phyloP scores from a whole-genome alignment of 2,329 filamentous ascomycete species.

The Sordariomycetes sp. region DNA sequence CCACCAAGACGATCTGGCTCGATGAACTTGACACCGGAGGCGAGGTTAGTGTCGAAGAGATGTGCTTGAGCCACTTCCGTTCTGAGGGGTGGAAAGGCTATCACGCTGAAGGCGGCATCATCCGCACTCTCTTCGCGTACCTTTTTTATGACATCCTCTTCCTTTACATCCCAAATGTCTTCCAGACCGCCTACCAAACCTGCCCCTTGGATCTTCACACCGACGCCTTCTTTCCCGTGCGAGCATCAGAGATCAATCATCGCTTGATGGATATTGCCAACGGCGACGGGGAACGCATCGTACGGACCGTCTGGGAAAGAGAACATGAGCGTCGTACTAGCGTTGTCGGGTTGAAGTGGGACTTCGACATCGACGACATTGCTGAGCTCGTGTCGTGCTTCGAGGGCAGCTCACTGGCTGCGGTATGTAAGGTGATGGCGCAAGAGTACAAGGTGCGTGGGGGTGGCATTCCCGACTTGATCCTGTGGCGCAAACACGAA shows the following conservation, averaged over 20 bases:
- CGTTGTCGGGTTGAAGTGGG: slow-evolving; percentile 88
- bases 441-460: slow-evolving; percentile 87
- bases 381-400: slow-evolving; percentile 73
- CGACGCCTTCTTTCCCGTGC: slow-evolving; percentile 79
- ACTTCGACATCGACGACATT: slow-evolving; percentile 70
- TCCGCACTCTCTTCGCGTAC: slow-evolving; percentile 84
- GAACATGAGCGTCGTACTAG: slow-evolving; percentile 68
- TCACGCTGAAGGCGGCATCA: slow-evolving; percentile 83
- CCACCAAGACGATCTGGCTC: slow-evolving; percentile 78
- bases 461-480: slow-evolving; percentile 83
- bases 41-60: slow-evolving; percentile 83
- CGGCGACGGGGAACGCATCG: slow-evolving; percentile 59
- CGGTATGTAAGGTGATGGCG: slow-evolving; percentile 85
- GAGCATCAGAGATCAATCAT: slow-evolving; percentile 84
- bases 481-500: slow-evolving; percentile 60
- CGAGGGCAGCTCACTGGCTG: slow-evolving; percentile 67
- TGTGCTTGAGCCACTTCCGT: slow-evolving; percentile 86
- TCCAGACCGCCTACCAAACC: slow-evolving; percentile 91
- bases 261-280: slow-evolving; percentile 82
- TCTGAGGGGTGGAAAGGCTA: slow-evolving; percentile 86
- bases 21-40: slow-evolving; percentile 60
- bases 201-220: slow-evolving; percentile 89
- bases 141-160: slow-evolving; percentile 93
- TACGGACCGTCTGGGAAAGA: slow-evolving; percentile 57
- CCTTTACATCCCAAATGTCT: slow-evolving; percentile 89